Evolutionary conservation across 106 monocot genomes (phyloP), one percentile per base, ranked within the genome.

Genomic region (Vanilla planifolia): DNA sequence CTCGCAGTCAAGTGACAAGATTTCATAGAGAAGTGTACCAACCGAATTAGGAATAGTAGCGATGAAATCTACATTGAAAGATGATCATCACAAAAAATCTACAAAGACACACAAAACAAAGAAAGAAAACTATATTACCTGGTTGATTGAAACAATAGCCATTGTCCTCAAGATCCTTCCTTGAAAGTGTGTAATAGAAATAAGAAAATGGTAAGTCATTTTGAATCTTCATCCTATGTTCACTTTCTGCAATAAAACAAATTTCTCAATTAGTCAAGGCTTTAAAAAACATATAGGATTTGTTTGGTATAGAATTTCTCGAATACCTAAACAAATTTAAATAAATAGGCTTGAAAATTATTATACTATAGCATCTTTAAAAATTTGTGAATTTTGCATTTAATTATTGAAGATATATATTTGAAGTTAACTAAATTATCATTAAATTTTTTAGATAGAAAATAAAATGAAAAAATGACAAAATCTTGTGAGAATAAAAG

Each of bases 161-260:
- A 81, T 96, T 96, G 48, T 84, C 84, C 62, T 84, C 79, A 20
- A 96, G 55, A 40, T 96, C 81, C 81, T 74, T 81, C 19, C 52
- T 85, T 24, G 86, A 81, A 39, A 96, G 81, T 2, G 81, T 87
- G 55, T 90, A 96, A 46, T 91, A 90, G 22, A 73, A 71, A 55
- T 87, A 46, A 67, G 96, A 91, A 65, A 87, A 87, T 6, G 96
- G 87, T 59, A 77, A 43, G 26, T 85, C 72, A 63, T 85, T 84
- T 51, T 57, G 24, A 51, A 61, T 59, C 22, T 70, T 63, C 22
- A 81, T 50, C 48, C 51, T 67, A 15, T 39, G 61, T 33, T 60
- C 8, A 19, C 85, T 77, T 60, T 56, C 82, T 79, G 72, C 65
- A 45, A 15, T 2, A 75, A 43, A 65, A 64, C 29, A 17, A 64